Percentiles rank a stretch among this genome's conserved stretches.
phyloP scores from a whole-genome alignment of 306 rosid species.

The Cucurbita maxima region DNA sequence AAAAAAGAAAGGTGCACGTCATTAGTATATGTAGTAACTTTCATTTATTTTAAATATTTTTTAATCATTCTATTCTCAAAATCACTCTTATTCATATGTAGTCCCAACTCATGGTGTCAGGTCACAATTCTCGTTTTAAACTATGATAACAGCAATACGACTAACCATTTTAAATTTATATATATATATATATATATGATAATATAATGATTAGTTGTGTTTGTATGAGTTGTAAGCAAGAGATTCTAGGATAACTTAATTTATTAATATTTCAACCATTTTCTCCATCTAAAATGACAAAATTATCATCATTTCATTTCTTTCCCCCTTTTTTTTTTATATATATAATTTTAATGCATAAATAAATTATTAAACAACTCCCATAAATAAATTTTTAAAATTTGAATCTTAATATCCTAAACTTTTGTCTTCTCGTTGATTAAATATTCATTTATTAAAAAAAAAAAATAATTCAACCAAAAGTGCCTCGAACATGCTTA shows the following conservation, averaged over 20 bases:
- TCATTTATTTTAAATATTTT: too few relatives aligned
- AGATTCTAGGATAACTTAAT: constrained; percentile 11
- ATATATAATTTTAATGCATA: background rate
- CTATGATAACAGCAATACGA: too few relatives aligned
- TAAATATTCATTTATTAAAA: background rate
- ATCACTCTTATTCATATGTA: too few relatives aligned
- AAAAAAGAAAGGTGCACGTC: too few relatives aligned
- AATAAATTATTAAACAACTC: constrained; percentile 1
- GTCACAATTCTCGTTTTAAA: too few relatives aligned
- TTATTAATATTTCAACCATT: constrained; percentile 1
- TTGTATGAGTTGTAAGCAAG: constrained; percentile 5
- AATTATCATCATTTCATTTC: background rate
- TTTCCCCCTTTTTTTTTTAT: background rate
- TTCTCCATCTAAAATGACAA: background rate
- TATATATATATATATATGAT: background rate
- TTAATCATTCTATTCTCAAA: too few relatives aligned
- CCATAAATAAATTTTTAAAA: background rate
- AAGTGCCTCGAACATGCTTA: constrained; percentile 1
- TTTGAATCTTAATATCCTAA: background rate
- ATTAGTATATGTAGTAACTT: too few relatives aligned
- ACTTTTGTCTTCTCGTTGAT: background rate
- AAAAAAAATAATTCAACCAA: background rate
- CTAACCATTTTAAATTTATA: too few relatives aligned
- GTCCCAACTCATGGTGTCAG: too few relatives aligned
- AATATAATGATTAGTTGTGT: background rate